Evolutionary conservation across 2,329 filamentous ascomycete species (phyloP), one percentile per base, ranked within the genome.

Genomic region (Alternaria longipes): DNA sequence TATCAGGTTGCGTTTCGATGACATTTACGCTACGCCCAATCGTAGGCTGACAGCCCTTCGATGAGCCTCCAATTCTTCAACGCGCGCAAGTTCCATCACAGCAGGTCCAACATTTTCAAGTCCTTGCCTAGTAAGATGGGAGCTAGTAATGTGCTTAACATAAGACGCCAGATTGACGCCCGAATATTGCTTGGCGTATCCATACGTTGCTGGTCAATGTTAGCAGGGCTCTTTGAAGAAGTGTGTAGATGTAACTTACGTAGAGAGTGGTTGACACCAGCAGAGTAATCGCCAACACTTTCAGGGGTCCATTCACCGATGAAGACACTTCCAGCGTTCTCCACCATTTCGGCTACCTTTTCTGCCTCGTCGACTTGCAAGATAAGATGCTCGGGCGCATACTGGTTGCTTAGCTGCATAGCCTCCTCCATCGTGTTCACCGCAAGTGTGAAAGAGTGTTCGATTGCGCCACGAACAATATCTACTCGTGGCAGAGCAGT

Each of bases 111-210:
- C 91, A 72, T 96, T 95, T 70, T 86, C 86, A 64, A 99, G 83
- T 22, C 95, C 95, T 72, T 97, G 87, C 18, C 89, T 87, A 1
- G 93, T 97, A 63, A 99, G 85, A 79, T 97, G 92, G 0, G 93
- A 93, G 82, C 92, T 95, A 38, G 95, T 99, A 74, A 99, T 97
- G 84, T 98, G 93, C 84, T 99, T 99, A 78, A 97, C 87, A 81
- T 97, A 99, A 3, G 94, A 98, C 32, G 88, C 93, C 6, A 99
- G 87, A 79, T 97, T 99, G 75, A 99, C 95, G 54, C 95, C 95
- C 6, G 93, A 97, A 83, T 99, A 99, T 80, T 99, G 95, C 82
- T 97, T 97, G 50, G 95, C 95, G 74, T 97, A 99, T 41, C 95
- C 95, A 76, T 98, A 99, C 0, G 95, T 99, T 54, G 95, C 93